Evolutionary conservation across 768 basidiomycete genomes (phyloP), one percentile per base, ranked within the genome.

Genomic region (Hygrocybe coccinea): DNA sequence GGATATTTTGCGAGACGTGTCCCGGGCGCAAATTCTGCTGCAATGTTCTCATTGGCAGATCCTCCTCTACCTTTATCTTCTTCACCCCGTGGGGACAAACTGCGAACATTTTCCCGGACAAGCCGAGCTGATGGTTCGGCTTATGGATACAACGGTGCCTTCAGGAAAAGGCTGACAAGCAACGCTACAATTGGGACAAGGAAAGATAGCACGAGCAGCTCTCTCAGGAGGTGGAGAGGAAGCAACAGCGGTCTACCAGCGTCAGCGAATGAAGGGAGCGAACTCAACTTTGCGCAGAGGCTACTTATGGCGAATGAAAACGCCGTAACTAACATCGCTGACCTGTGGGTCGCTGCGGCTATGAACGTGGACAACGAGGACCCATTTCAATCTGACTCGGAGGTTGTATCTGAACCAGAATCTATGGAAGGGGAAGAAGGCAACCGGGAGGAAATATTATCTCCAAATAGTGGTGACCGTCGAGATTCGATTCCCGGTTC

Each of bases 301-400:
- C 66, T 95, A 21, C 72, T 95, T 43, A 84, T 95, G 75, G 95
- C 95, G 17, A 97, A 97, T 69, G 94, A 97, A 71, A 89, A 92
- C 62, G 88, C 91, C 11, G 93, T 94, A 4, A 95, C 91, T 55
- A 92, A 87, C 61, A 90, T 99, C 64, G 91, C 93, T 21, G 95
- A 97, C 71, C 75, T 99, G 19, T 99, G 97, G 97, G 91, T 98
- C 50, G 92, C 93, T 4, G 89, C 95, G 17, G 97, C 95, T 5
- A 91, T 95, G 74, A 97, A 95, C 57, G 91, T 87, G 29, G 94
- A 95, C 65, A 88, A 89, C 62, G 92, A 94, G 60, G 86, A 93
- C 55, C 85, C 85, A 2, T 89, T 88, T 57, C 82, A 85, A 61
- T 74, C 71, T 10, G 85, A 84, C 54, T 72, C 74, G 43, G 82